These are phyloP conservation scores for Tulasnella sp. DNA, from an alignment of 768 basidiomycete genomes.

Conservation along the genomic window DNA sequence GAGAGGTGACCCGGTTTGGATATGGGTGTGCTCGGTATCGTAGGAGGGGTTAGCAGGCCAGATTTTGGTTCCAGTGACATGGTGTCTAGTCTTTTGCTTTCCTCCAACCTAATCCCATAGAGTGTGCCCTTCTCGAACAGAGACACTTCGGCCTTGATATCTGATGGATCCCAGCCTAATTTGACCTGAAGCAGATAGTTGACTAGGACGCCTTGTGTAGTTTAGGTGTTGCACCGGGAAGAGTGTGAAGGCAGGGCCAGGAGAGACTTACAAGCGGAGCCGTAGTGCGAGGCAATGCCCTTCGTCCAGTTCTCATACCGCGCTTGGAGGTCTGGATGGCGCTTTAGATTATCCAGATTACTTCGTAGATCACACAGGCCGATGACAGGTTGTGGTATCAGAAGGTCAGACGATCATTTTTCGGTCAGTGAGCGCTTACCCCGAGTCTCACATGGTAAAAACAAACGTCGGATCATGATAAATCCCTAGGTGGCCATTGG, in stretches of 20 bases:
- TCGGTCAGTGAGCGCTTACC: background rate
- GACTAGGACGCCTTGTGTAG: constrained; percentile 32
- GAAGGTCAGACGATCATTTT: too few species aligned
- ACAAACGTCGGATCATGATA: too few species aligned
- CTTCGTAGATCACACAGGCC: background rate
- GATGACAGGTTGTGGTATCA: too few species aligned
- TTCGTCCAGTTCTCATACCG: constrained; percentile 52
- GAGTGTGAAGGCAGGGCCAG: too few species aligned
- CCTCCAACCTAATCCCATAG: too few species aligned
- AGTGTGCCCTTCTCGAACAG: too few species aligned
- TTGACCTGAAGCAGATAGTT: constrained; percentile 59
- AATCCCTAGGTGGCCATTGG: too few species aligned
- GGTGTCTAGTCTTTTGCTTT: too few species aligned
- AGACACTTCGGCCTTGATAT: background rate
- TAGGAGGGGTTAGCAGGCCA: constrained; percentile 17
- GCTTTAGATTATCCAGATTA: constrained; percentile 64
- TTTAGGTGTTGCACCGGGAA: too few species aligned
- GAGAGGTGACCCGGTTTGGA: background rate
- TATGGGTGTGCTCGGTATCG: constrained; percentile 6
- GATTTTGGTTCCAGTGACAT: too few species aligned
- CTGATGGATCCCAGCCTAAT: constrained; percentile 44
- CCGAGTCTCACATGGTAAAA: constrained; percentile 1
- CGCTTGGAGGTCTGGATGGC: constrained; percentile 55
- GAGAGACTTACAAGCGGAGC: too few species aligned
- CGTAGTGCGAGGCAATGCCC: constrained; percentile 23